phyloP scores from a whole-genome alignment of 2,329 filamentous ascomycete species.

The Sporothrix pallida region DNA sequence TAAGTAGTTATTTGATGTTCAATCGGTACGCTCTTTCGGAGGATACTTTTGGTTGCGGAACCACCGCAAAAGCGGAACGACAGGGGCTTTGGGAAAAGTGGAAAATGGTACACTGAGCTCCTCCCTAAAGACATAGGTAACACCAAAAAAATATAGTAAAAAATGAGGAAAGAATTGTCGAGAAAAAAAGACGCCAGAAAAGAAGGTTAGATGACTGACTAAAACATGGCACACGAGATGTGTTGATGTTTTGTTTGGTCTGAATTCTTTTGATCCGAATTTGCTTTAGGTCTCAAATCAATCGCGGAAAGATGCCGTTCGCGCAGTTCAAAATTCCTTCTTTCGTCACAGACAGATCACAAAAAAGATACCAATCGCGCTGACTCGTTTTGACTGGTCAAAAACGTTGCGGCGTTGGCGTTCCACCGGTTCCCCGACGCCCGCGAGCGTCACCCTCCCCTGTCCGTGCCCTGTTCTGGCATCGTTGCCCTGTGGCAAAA shows the following conservation, averaged over 20 bases:
- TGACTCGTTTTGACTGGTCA: conserved; percentile 1
- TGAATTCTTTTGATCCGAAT: too few species aligned
- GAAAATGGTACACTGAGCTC: background rate
- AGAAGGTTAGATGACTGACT: background rate
- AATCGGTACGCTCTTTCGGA: background rate
- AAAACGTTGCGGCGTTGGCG: conserved; percentile 4
- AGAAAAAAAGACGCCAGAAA: background rate
- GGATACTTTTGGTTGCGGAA: background rate
- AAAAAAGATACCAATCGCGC: background rate
- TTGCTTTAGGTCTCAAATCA: too few species aligned
- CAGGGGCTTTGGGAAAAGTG: background rate
- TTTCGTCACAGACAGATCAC: background rate
- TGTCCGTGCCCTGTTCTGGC: background rate
- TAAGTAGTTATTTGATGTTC: too few species aligned
- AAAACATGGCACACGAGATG: background rate
- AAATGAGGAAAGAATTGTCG: background rate
- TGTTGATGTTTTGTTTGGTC: background rate
- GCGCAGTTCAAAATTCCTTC: background rate
- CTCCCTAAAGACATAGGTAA: background rate
- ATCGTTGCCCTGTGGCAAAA: background rate
- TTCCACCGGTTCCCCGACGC: conserved; percentile 18
- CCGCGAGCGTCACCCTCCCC: background rate
- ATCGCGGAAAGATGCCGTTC: background rate
- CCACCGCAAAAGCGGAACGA: conserved; percentile 1
- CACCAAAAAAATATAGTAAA: background rate